Base-by-base conservation (phyloP, 2,329 filamentous ascomycete species). In the Lecanosticta acicola region DNA sequence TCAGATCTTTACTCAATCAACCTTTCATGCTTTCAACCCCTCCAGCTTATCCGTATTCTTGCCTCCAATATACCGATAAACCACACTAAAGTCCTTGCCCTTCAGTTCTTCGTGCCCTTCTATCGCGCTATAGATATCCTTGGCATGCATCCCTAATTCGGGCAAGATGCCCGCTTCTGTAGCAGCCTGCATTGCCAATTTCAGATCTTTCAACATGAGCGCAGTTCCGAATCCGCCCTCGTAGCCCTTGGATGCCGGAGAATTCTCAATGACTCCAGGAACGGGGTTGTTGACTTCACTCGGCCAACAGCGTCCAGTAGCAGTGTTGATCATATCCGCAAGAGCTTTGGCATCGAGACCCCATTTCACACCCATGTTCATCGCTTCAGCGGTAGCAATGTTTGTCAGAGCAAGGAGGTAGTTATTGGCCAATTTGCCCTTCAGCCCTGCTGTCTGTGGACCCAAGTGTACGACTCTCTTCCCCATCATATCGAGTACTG, bases 241-340 rank as follows among this genome's bases (percentile, higher is more conserved):
- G 46, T 76, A 98, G 43, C 85, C 89, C 46, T 84, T 75, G 44
- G 76, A 79, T 0, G 89, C 85, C 0, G 91, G 89, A 1, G 87
- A 79, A 0, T 77, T 79, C 50, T 84, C 81, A 17, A 91, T 76
- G 0, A 96, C 89, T 11, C 89, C 90, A 9, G 82, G 82, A 2
- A 97, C 89, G 0, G 93, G 93, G 64, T 97, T 97, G 70, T 98
- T 98, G 51, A 94, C 74, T 69, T 96, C 90, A 59, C 84, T 93
- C 1, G 91, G 89, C 93, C 93, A 98, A 75, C 90, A 97, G 55
- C 77, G 80, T n/a, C 93, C 93, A 0, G 91, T 96, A 58, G 87
- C 93, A 3, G 85, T 85, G 65, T 96, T 97, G 71, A 98, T 87
- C 67, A 98, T 81, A 41, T 83, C 81, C 0, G 87, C 85, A 1